Evolutionary conservation across 1,139 yeast species (phyloP), one percentile per base, ranked within the genome.

Genomic region (Kodamaea sp.): DNA sequence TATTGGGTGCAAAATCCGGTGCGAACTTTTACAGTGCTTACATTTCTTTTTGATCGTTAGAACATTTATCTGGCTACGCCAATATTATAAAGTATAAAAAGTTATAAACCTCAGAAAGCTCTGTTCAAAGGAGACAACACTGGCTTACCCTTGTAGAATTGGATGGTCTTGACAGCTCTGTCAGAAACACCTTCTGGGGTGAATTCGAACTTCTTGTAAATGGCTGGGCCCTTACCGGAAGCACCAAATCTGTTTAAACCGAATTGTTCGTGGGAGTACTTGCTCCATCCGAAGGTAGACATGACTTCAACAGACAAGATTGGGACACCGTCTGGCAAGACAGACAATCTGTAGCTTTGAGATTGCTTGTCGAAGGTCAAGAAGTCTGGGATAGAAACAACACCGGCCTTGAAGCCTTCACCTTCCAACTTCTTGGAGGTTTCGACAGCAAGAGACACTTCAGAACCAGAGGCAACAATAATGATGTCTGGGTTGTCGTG

Each of bases 191-290:
- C 96, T 61, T 88, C 97, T 48, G 94, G 84, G 37, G 96, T 90
- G 76, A 94, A 92, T 48, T 79, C 96, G 53, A 90, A 87, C 74
- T 61, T 72, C 67, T 86, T 79, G 82, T 81, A 94, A 42, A 92
- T 78, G 44, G 85, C 88, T 42, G 71, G 69, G 59, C 84, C 95
- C 64, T 88, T 87, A 64, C 96, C 98, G 44, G 97, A 89, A 48
- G 94, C 95, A 78, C 99, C 99, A 61, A 92, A 94, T 71, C 89
- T 80, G 79, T 89, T 80, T 62, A 94, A 77, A 66, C 97, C 97
- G 59, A 92, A 87, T 66, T 89, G 95, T 73, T 86, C 95, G 73
- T 94, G 98, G 43, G 97, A 80, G 76, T 89, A 94, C 69, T 83
- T 86, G 55, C 83, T 74, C 99, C 98, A 94, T 45, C 97, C 97